These are phyloP conservation scores for Penicillium bialowiezense DNA, from an alignment of 495 filamentous ascomycete species.

Conservation along the genomic window DNA sequence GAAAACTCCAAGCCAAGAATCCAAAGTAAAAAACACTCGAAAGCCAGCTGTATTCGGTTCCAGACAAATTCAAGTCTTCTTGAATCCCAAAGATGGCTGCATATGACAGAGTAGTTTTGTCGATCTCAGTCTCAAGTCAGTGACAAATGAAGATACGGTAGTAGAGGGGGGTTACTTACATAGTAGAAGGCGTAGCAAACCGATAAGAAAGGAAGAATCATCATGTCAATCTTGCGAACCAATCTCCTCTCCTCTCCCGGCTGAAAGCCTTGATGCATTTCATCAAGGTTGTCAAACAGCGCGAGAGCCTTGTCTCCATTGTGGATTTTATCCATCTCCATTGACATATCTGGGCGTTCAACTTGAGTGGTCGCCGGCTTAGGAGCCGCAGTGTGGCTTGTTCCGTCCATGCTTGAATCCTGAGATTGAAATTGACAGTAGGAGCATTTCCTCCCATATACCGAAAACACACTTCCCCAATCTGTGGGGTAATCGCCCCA, in stretches of 20 bases:
- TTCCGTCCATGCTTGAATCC: too few relatives aligned
- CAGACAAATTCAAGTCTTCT: conserved; percentile 41
- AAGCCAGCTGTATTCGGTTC: conserved; percentile 52
- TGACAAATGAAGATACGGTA: too few relatives aligned
- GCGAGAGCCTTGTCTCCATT: conserved; percentile 35
- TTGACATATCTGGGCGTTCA: conserved; percentile 6
- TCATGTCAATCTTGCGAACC: conserved; percentile 46
- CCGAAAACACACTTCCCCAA: too few relatives aligned
- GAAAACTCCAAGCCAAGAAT: conserved; percentile 44
- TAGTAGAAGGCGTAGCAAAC: conserved; percentile 55
- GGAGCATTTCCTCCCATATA: too few relatives aligned
- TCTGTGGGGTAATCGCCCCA: too few relatives aligned
- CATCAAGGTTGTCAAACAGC: conserved; percentile 25
- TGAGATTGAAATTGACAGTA: too few relatives aligned
- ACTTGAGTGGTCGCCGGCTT: conserved; percentile 15
- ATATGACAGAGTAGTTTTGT: conserved; percentile 56
- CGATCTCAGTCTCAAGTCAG: conserved; percentile 16
- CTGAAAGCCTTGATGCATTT: conserved; percentile 33
- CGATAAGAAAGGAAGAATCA: conserved; percentile 37
- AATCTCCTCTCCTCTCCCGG: conserved; percentile 39
- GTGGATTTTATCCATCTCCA: conserved; percentile 20
- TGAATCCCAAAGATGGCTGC: conserved; percentile 56
- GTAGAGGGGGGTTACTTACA: too few relatives aligned
- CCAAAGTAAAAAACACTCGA: conserved; percentile 57
- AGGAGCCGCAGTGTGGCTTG: background rate